Conservation (phyloP, 192 early-diverging fungal species). For the Gryganskiella cystojenkinii region DNA sequence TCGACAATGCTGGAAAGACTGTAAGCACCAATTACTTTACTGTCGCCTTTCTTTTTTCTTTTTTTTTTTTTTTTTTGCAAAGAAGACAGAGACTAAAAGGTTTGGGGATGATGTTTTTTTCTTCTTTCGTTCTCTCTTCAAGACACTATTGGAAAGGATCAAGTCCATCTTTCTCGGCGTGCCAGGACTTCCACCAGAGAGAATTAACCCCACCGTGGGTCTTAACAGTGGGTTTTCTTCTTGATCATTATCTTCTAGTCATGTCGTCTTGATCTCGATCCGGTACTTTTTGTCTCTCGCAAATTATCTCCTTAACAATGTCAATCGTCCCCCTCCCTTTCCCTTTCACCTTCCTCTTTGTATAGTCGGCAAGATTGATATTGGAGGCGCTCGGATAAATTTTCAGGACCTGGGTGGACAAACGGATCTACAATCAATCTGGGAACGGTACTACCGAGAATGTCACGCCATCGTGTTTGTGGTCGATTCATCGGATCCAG, state of each 20-base stretch:
- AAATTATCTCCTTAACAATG: no score
- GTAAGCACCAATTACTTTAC: no score
- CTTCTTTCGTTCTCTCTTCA: not conserved
- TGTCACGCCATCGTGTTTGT: conserved; percentile 96
- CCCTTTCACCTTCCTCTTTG: not conserved
- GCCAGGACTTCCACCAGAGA: conserved; percentile 83
- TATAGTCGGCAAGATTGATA: conserved; percentile 82
- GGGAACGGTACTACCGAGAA: conserved; percentile 95
- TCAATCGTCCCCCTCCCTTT: not conserved
- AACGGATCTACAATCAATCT: conserved; percentile 86
- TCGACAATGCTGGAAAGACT: conserved; percentile 98
- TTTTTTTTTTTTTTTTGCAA: conserved; percentile 1
- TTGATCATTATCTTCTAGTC: not conserved
- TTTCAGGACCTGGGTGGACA: conserved; percentile 98
- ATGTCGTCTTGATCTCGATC: no score
- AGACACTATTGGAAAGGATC: conserved; percentile 94
- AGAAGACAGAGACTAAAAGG: not conserved
- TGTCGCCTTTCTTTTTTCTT: not conserved
- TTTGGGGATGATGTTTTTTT: not conserved
- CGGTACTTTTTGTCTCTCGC: no score
- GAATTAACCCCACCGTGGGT: conserved; percentile 94
- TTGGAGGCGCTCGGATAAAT: conserved; percentile 76
- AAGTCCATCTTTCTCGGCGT: conserved; percentile 83
- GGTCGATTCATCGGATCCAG: conserved; percentile 85
- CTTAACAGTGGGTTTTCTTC: conserved; percentile 79